These are phyloP conservation scores for Kwoniella shandongensis DNA, from an alignment of 768 basidiomycete genomes.

Conservation along the genomic window DNA sequence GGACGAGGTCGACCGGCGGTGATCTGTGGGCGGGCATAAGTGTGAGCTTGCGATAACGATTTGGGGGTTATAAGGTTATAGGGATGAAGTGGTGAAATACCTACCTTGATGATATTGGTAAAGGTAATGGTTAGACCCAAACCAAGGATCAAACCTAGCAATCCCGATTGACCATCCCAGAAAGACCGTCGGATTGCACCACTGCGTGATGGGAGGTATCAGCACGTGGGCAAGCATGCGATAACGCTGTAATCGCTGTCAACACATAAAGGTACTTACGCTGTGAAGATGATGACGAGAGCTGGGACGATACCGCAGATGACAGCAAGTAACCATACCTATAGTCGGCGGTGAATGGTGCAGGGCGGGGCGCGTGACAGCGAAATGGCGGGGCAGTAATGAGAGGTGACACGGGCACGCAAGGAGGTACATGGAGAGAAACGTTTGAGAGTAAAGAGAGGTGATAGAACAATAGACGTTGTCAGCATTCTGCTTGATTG, in stretches of 20 bases:
- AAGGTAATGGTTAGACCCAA: slow-evolving; percentile 46
- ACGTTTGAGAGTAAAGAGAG: not conserved
- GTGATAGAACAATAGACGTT: no score
- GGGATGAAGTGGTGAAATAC: not conserved
- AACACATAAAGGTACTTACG: no score
- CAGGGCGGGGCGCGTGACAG: not conserved
- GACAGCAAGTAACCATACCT: slow-evolving; percentile 47
- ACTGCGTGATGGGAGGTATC: slow-evolving; percentile 9
- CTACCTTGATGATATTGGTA: slow-evolving; percentile 51
- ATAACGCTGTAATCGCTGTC: no score
- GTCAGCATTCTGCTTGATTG: no score
- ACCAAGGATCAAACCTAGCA: slow-evolving; percentile 43
- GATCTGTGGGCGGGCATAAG: slow-evolving; percentile 25
- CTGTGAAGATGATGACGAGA: slow-evolving; percentile 40
- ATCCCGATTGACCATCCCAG: slow-evolving; percentile 45
- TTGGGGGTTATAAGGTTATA: not conserved
- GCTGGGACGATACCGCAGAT: slow-evolving; percentile 45
- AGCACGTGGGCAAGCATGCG: slow-evolving; percentile 10
- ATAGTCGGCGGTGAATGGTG: slow-evolving; percentile 1
- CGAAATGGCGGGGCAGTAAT: not conserved
- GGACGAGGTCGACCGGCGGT: slow-evolving; percentile 51
- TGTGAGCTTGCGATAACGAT: not conserved
- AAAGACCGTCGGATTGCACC: slow-evolving; percentile 31
- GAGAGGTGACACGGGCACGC: no score
- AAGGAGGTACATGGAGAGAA: no score